Evolutionary conservation across 2,329 filamentous ascomycete genomes (phyloP).

Genomic region (Cercospora nicotianae): DNA sequence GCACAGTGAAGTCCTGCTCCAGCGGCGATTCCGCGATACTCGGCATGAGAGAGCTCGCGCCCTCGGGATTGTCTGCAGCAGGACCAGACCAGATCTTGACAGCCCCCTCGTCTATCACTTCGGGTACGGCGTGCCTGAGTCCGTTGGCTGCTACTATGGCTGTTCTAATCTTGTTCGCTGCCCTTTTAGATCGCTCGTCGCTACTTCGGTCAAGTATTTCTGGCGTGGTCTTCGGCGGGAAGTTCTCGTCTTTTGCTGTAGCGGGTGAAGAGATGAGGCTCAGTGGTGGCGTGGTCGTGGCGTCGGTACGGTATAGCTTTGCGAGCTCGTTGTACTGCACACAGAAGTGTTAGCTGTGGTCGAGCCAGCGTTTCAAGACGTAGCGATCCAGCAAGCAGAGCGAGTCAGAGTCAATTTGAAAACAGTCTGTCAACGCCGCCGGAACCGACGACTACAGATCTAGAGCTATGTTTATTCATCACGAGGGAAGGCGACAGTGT

Average conservation of each 20-base stretch:
- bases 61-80: conserved; percentile 41
- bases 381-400: conserved; percentile 6
- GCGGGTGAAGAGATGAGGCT: conserved; percentile 39
- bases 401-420: conserved; percentile 47
- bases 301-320: conserved; percentile 31
- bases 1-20: conserved; percentile 88
- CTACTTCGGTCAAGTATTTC: conserved; percentile 33
- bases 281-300: conserved; percentile 34
- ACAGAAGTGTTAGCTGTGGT: conserved; percentile 19
- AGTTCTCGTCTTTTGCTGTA: conserved; percentile 16
- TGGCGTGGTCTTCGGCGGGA: conserved; percentile 32
- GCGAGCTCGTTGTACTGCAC: conserved; percentile 39
- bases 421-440: conserved; percentile 46
- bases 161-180: conserved; percentile 39
- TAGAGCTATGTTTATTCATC: conserved; percentile 52
- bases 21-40: conserved; percentile 50
- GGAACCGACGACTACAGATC: conserved; percentile 49
- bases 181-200: conserved; percentile 31
- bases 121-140: conserved; percentile 24
- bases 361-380: not conserved
- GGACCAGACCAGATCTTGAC: conserved; percentile 40
- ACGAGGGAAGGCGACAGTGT: conserved; percentile 21
- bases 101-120: conserved; percentile 17
- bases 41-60: conserved; percentile 40
- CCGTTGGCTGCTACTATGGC: conserved; percentile 32